These are phyloP conservation scores for Trichosphaerium sp. DNA, from an alignment of 78 protist genomes.

Conservation along the genomic window DNA sequence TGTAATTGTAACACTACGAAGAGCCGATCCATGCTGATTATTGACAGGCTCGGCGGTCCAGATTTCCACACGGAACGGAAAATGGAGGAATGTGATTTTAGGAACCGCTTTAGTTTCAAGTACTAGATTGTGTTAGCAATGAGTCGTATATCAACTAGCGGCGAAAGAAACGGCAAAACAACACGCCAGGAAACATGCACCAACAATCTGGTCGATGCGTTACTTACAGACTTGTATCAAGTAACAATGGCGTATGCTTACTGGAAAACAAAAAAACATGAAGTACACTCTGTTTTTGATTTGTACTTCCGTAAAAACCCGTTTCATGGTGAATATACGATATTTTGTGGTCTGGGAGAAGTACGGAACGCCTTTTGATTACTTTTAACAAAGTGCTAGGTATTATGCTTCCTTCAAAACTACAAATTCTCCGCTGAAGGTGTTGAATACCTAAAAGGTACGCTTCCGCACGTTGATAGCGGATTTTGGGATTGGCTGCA, in stretches of 20 bases:
- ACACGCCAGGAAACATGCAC: no score
- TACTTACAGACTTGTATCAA: conserved; percentile 71
- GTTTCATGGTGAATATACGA: conserved; percentile 80
- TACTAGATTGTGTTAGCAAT: no score
- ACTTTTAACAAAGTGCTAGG: conserved; percentile 7
- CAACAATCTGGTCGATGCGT: no score
- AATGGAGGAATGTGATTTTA: no score
- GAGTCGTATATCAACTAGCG: no score
- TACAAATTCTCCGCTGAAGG: conserved; percentile 32
- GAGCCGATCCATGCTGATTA: no score
- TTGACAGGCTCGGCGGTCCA: no score
- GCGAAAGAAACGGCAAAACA: no score
- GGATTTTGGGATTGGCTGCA: conserved; percentile 56
- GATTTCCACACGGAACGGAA: no score
- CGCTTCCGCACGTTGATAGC: conserved; percentile 30
- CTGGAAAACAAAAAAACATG: conserved; percentile 50
- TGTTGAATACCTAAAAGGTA: conserved; percentile 30
- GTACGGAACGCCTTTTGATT: conserved; percentile 15
- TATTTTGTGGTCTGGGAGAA: conserved; percentile 82
- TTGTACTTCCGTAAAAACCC: conserved; percentile 83
- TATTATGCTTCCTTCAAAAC: neutral
- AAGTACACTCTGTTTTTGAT: conserved; percentile 68
- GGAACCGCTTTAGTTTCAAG: no score
- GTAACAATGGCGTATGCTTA: conserved; percentile 77
- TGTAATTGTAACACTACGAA: no score